Base-by-base conservation (phyloP, 108 stramenopile genomes). In the Pelagomonas calceolata region DNA sequence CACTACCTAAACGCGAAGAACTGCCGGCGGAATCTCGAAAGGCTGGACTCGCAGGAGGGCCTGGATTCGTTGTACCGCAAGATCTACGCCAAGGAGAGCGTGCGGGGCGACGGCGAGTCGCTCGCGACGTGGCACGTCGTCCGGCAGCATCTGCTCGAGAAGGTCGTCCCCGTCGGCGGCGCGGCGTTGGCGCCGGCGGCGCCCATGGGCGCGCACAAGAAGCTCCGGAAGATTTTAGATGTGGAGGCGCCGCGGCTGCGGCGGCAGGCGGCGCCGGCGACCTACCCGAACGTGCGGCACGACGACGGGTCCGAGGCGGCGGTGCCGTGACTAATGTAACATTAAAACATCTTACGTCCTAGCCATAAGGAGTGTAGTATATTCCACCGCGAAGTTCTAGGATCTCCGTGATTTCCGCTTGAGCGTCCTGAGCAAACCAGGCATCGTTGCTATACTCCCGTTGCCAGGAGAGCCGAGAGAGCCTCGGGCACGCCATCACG, bases 81-180 rank as follows among this genome's bases (percentile, higher is more conserved):
- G 4, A 16, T 63, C 14, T 72, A 75, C 63, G 51, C 32, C 30
- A 31, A 12, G 66, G 43, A 69, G 43, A 37, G 66, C 16, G 65
- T 64, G 33, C 77, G 78, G 7, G 45, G 70, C 36, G 77, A 81
- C 45, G 76, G 78, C 31, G 75, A 67, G 45, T 65, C 67, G 33
- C 30, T 32, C 39, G 35, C 36, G 4, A 34, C 71, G 3, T 81
- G 80, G 80, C 10, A 30, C 16, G 45, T 66, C 26, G 80, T 81
- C 37, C 68, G 70, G 14, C 66, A 73, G 26, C 77, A 74, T 15
- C 29, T 78, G 33, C 60, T 29, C 30, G 16, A 14, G 12, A 21
- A 60, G 0, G 0, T 79, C 30, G 32, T 18, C 14, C 36, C 66
- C 30, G 17, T 68, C 21, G 70, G 70, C 66, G 26, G 71, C 33